Conservation (phyloP, 2,329 filamentous ascomycete species). For the Chaetothyriales sp. region DNA sequence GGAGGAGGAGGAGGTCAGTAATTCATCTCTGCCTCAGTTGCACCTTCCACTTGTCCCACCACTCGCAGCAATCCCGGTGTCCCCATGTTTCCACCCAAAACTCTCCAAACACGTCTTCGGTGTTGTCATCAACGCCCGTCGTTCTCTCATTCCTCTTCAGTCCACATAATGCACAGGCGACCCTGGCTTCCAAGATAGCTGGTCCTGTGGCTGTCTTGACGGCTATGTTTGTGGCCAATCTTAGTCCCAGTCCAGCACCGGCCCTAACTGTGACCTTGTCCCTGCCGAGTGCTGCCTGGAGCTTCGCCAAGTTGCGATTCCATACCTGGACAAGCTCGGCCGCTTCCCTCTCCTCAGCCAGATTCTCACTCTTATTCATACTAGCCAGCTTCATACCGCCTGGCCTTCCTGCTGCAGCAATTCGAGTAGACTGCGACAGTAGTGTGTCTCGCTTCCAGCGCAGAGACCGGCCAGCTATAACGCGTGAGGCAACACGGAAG, state of each 20-base stretch:
- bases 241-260: conserved; percentile 21
- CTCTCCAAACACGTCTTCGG: conserved; percentile 80
- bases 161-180: conserved; percentile 67
- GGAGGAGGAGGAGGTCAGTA: too few relatives aligned
- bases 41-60: conserved; percentile 67
- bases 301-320: conserved; percentile 58
- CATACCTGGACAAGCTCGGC: conserved; percentile 61
- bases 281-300: conserved; percentile 44
- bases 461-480: conserved; percentile 69
- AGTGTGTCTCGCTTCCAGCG: conserved; percentile 85
- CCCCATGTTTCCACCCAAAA: conserved; percentile 93
- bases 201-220: conserved; percentile 2
- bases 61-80: conserved; percentile 62
- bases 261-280: conserved; percentile 33
- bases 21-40: conserved; percentile 47
- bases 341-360: conserved; percentile 71
- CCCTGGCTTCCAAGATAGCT: conserved; percentile 56
- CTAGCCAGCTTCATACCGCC: conserved; percentile 85
- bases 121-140: conserved; percentile 55
- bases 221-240: conserved; percentile 1
- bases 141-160: conserved; percentile 77
- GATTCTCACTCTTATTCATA: conserved; percentile 67
- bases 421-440: conserved; percentile 74
- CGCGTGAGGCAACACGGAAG: conserved; percentile 51
- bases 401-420: conserved; percentile 54